Conservation (phyloP, 2,329 filamentous ascomycete genomes). For the Proliferodiscus dingleyae region DNA sequence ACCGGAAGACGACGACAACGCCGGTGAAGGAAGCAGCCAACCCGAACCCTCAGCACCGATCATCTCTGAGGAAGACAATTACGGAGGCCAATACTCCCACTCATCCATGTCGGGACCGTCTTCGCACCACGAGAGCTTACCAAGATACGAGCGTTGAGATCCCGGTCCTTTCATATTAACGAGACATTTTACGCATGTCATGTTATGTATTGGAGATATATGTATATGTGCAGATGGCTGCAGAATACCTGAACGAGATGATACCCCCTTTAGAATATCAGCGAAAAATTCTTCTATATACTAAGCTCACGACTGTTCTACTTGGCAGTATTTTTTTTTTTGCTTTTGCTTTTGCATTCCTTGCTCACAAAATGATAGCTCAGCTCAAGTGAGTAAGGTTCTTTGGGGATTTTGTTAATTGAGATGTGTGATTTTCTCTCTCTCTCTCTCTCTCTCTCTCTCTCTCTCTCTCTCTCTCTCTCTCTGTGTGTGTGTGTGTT, state of each 20-base stretch:
- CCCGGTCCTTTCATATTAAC: background rate
- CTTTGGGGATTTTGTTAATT: constrained; percentile 12
- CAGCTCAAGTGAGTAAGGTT: background rate
- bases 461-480: too few species aligned
- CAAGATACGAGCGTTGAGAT: constrained; percentile 31
- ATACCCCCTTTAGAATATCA: background rate
- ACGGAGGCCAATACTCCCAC: constrained; percentile 29
- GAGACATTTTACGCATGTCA: background rate
- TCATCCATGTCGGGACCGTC: constrained; percentile 5
- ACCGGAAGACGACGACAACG: constrained; percentile 38
- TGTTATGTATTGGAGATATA: background rate
- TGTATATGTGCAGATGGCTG: background rate
- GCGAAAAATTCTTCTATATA: too few species aligned
- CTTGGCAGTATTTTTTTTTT: too few species aligned
- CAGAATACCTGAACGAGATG: background rate
- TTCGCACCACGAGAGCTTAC: constrained; percentile 23
- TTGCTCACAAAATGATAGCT: too few species aligned
- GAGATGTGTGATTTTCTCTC: too few species aligned
- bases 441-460: too few species aligned
- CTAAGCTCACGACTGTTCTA: too few species aligned
- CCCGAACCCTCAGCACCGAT: constrained; percentile 52
- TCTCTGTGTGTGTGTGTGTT: too few species aligned
- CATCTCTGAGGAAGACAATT: constrained; percentile 51
- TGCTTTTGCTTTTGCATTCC: too few species aligned
- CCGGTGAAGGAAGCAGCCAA: constrained; percentile 27